Percentiles rank a stretch among this genome's conserved stretches.
Conservation (phyloP, 2,329 filamentous ascomycete genomes). For the Colletotrichum salicis region DNA sequence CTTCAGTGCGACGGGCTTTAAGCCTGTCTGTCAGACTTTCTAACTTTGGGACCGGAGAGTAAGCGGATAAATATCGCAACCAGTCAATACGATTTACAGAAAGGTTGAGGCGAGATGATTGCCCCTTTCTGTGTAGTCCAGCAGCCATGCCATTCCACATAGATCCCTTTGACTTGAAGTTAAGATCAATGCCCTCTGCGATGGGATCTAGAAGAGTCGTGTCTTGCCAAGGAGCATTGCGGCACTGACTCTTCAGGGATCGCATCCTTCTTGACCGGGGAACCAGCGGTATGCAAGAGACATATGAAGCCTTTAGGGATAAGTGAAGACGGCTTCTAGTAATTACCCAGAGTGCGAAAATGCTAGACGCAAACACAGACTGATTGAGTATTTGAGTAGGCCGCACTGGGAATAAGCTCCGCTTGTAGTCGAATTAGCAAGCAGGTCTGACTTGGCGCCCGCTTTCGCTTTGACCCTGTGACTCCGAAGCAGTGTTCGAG, state of each 20-base stretch:
- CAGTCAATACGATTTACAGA: background rate
- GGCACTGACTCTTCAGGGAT: background rate
- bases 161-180: background rate
- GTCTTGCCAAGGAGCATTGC: background rate
- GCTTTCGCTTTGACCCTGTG: background rate
- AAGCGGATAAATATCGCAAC: background rate
- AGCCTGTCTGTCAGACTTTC: background rate
- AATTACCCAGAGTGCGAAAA: background rate
- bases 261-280: background rate
- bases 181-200: background rate
- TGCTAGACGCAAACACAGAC: background rate
- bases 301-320: background rate
- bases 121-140: background rate
- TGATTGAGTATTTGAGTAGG: background rate
- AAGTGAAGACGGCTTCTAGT: background rate
- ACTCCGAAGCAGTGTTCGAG: background rate
- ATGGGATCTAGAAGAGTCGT: background rate
- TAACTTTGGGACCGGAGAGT: background rate
- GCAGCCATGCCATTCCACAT: background rate
- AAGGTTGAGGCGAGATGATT: background rate
- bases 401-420: background rate
- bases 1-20: background rate
- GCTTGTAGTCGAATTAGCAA: background rate
- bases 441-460: background rate
- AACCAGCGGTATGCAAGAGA: background rate